Base-by-base conservation (phyloP, 305 asterid species). In the Andrographis paniculata region DNA sequence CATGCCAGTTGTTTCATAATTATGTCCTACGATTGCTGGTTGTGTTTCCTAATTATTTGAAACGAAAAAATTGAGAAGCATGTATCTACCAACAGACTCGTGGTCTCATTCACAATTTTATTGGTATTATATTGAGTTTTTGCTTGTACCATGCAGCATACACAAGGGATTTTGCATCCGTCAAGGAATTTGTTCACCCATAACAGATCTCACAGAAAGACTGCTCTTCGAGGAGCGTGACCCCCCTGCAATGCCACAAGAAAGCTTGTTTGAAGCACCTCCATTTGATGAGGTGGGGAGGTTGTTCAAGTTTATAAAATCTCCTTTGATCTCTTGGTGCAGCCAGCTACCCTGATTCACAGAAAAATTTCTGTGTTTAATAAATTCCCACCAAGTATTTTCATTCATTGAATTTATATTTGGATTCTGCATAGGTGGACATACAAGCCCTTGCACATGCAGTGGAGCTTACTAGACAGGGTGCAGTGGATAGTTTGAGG, bases 391-490 rank as follows among this genome's bases (percentile, higher is more conserved):
- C 3, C 7, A 9, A 12, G 15, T 21, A 20, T 45, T 45, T 45
- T 24, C n/a, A 27, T 6, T 33, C n/a, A 33, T 11, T 33, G 14
- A 33, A 33, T 13, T 33, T 33, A 33, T 33, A 10, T 33, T 33
- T 60, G 62, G 44, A 31, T 60, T 44, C 11, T 52, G 28, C 27
- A 38, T 48, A 91, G 96, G 93, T 75, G 75, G 99, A 91, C 67
- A 81, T 91, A 62, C 99, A 91, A 73, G 96, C 94, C 52, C 95
- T 87, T 66, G 99, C 96, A 54, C 95, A 87, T 77, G 96, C 99
- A 1, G 96, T 83, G 67, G 96, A 91, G 73, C 83, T 91, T 46
- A 80, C 96, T 15, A 80, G 99, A 67, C 99, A 86, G 67, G 94
- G 93, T 64, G 96, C 94, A 23, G 76, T 91, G 46, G 96, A 91